These are phyloP conservation scores for Coniferiporia weirii DNA, from an alignment of 1,284 basidiomycete genomes.

Conservation along the genomic window DNA sequence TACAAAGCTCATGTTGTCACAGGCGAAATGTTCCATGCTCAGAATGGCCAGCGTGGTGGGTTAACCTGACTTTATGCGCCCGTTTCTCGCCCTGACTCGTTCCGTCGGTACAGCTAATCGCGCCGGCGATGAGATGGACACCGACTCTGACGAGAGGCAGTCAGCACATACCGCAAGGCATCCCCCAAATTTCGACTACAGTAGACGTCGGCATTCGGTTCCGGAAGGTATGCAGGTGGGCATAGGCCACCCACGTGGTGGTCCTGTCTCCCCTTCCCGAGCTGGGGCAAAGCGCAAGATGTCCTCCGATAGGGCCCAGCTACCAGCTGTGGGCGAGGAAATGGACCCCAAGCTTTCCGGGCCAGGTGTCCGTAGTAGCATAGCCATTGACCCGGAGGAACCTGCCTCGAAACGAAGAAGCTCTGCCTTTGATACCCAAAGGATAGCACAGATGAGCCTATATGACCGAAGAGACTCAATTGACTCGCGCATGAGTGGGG, in stretches of 20 bases:
- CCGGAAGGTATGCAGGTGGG: constrained; percentile 36
- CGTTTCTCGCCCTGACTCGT: constrained; percentile 6
- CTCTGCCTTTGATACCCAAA: constrained; percentile 69
- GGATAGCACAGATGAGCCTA: constrained; percentile 64
- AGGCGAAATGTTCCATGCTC: constrained; percentile 5
- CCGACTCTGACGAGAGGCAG: constrained; percentile 31
- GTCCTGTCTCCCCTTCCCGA: constrained; percentile 14
- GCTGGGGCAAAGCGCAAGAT: constrained; percentile 74
- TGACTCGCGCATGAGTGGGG: constrained; percentile 46
- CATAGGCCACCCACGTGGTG: constrained; percentile 14
- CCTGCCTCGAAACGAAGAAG: constrained; percentile 74
- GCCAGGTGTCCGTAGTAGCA: constrained; percentile 55
- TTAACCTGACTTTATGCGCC: background rate
- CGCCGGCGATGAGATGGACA: constrained; percentile 40
- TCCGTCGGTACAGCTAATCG: constrained; percentile 28
- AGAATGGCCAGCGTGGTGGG: constrained; percentile 12
- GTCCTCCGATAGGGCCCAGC: constrained; percentile 55
- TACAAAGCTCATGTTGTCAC: constrained; percentile 1
- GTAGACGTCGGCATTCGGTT: constrained; percentile 61
- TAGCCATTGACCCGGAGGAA: constrained; percentile 52
- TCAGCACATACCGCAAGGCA: constrained; percentile 27
- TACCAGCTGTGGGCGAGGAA: constrained; percentile 50
- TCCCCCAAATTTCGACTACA: constrained; percentile 51
- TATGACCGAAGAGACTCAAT: constrained; percentile 71
- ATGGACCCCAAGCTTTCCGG: constrained; percentile 62